Conservation (phyloP, 805 yeast species). For the Yamadazyma scolyti region DNA sequence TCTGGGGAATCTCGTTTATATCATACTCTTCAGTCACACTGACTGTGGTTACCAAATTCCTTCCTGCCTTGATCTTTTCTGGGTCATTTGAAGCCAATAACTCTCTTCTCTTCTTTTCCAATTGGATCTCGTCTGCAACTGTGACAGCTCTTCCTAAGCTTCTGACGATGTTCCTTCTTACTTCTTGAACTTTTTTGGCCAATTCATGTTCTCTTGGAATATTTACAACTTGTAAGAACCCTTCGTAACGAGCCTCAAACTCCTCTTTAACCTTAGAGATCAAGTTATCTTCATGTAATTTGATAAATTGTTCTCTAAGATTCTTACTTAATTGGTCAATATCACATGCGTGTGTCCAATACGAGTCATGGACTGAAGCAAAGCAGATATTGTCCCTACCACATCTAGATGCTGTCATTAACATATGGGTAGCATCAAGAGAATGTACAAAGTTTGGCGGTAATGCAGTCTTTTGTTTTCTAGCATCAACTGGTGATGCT, state of each 20-base stretch:
- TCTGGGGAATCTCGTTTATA: slow-evolving; percentile 12
- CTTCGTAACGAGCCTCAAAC: slow-evolving; percentile 74
- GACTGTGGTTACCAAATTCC: slow-evolving; percentile 64
- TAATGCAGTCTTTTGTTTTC: slow-evolving; percentile 89
- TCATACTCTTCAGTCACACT: slow-evolving; percentile 45
- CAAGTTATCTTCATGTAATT: slow-evolving; percentile 70
- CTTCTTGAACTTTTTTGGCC: slow-evolving; percentile 46
- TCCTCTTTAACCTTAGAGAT: slow-evolving; percentile 70
- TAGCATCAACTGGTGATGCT: slow-evolving; percentile 74
- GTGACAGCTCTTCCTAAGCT: slow-evolving; percentile 55
- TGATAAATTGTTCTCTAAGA: slow-evolving; percentile 76
- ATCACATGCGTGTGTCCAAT: slow-evolving; percentile 95
- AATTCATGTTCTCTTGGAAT: slow-evolving; percentile 51
- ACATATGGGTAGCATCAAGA: slow-evolving; percentile 95
- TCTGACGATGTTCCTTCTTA: slow-evolving; percentile 46
- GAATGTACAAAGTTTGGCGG: slow-evolving; percentile 97
- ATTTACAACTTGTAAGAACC: slow-evolving; percentile 57
- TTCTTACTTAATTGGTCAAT: slow-evolving; percentile 66
- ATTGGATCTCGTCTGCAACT: slow-evolving; percentile 65
- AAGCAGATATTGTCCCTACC: slow-evolving; percentile 62
- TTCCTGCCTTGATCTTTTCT: slow-evolving; percentile 45
- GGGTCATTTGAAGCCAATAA: slow-evolving; percentile 53
- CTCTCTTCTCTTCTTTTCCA: slow-evolving; percentile 63
- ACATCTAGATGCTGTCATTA: slow-evolving; percentile 80
- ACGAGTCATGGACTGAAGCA: slow-evolving; percentile 96